Evolutionary conservation across 306 rosid genomes (phyloP), one percentile per base, ranked within the genome.

Genomic region (Acmispon strigosus): DNA sequence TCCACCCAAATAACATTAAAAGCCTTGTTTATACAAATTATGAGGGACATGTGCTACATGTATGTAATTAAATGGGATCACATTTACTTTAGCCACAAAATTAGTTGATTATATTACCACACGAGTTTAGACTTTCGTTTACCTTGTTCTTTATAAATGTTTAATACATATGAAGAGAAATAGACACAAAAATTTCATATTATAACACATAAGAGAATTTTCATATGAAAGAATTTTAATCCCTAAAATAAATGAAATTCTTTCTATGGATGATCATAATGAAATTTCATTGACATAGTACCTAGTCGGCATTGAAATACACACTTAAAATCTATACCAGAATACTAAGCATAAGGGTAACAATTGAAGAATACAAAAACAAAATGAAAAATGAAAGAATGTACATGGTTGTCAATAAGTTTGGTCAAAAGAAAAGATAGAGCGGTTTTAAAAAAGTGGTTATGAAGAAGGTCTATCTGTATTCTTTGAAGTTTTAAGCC

Each of bases 401-500:
- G 69, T 42, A 60, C 9, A 24, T 39, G 44, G 44, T 53, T 62
- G 34, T 77, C 51, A 44, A 55, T 43, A 22, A 57, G 6, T 44
- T 17, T 5, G 49, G 69, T 76, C 29, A 78, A 78, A 45, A 11
- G 66, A 20, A 62, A 47, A 47, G n/a, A 11, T 29, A 48, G 55
- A 29, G n/a, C n/a, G 16, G 43, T 37, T 61, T 77, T 18, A 47
- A 19, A 9, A 53, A 60, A 22, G 17, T 32, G 32, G 19, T 80
- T 34, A n/a, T 24, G 16, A 13, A 56, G 24, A 36, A 0, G 52
- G 63, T 45, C 10, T 39, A 39, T 39, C 10, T 39, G 12, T 39
- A 39, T 39, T 12, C 72, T 68, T 62, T 78, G 14, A 64, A 66
- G 50, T 68, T 62, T 78, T 18, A 64, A 66, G 50, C 22, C 24